Evolutionary conservation across 2,329 filamentous ascomycete species (phyloP).

Genomic region (Rugonectria rugulosa): DNA sequence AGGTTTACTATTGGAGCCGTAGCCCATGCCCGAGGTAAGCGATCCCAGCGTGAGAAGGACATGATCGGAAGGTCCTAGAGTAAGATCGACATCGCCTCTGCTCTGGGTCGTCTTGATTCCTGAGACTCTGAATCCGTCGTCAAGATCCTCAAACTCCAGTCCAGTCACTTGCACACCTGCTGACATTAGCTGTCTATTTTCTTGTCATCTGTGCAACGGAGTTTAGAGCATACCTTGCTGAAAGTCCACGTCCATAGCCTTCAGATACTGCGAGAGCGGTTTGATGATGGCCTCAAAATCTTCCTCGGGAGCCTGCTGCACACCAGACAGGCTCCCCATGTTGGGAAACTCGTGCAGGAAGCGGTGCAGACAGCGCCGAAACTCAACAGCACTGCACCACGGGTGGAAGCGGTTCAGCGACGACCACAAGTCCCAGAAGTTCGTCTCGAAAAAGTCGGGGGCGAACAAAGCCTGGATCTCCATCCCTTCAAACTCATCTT

Average conservation of each 20-base stretch:
- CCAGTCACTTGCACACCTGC: constrained; percentile 37
- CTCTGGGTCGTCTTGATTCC: constrained; percentile 32
- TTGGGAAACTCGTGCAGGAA: constrained; percentile 40
- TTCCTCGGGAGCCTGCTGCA: constrained; percentile 37
- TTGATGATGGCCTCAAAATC: constrained; percentile 39
- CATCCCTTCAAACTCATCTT: constrained; percentile 35
- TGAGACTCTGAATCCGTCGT: constrained; percentile 28
- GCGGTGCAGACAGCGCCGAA: constrained; percentile 35
- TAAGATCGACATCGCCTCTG: constrained; percentile 20
- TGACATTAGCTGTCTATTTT: constrained; percentile 18
- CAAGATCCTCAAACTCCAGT: constrained; percentile 33
- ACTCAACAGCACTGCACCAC: constrained; percentile 41
- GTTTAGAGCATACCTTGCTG: constrained; percentile 32
- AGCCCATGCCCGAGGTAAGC: constrained; percentile 38
- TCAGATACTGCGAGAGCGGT: constrained; percentile 36
- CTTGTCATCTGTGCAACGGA: neutral
- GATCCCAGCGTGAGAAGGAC: constrained; percentile 36
- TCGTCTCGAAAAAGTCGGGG: constrained; percentile 38
- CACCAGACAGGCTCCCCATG: constrained; percentile 35
- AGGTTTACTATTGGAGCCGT: constrained; percentile 31
- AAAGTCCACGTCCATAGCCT: constrained; percentile 39
- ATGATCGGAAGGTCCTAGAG: constrained; percentile 22
- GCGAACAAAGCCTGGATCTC: constrained; percentile 39
- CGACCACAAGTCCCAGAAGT: constrained; percentile 40
- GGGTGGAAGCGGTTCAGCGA: constrained; percentile 39